Evolutionary conservation across 2,329 filamentous ascomycete species (phyloP), one percentile per base, ranked within the genome.

Genomic region (Decorospora gaudefroyi): DNA sequence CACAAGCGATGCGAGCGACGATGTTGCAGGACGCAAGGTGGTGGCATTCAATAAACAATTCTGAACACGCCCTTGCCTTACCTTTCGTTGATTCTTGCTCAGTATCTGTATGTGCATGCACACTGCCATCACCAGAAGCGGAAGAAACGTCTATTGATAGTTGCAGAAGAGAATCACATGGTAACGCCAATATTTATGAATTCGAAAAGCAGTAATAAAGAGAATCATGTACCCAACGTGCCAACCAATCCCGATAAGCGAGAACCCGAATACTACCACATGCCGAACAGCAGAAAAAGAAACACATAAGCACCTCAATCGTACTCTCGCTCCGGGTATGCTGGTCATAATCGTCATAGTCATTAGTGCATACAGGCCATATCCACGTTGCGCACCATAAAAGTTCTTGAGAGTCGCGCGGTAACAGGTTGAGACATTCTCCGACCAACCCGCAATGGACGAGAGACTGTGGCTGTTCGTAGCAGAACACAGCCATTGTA

Each of bases 311-410:
- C 45, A 43, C 43, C 45, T 58, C 59, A 43, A 43, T 54, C 56
- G 53, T 51, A 37, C 50, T 51, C 50, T 51, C 51, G 46, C 62
- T 61, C 57, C 57, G 48, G 53, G 49, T 59, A 69, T 68, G 65
- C 64, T 67, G 46, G 50, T 67, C 63, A 51, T 70, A 56, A 53
- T 67, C 64, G 41, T 70, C 49, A 65, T 56, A 59, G 53, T 67
- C 65, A 55, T 69, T 55, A 68, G 57, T 63, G 56, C 49, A 57
- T 39, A 42, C 44, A 46, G 49, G 48, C 55, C 53, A 35, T 58
- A 18, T 49, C 44, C 40, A 51, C 44, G 50, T 53, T 41, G 47
- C 49, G 46, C 53, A 51, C 51, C 43, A 51, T 61, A 41, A 49
- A 53, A 56, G 46, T 60, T 56, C 56, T 62, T 45, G 54, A 62